Conservation (phyloP, 306 rosid species). For the Abrus pulchellus region DNA sequence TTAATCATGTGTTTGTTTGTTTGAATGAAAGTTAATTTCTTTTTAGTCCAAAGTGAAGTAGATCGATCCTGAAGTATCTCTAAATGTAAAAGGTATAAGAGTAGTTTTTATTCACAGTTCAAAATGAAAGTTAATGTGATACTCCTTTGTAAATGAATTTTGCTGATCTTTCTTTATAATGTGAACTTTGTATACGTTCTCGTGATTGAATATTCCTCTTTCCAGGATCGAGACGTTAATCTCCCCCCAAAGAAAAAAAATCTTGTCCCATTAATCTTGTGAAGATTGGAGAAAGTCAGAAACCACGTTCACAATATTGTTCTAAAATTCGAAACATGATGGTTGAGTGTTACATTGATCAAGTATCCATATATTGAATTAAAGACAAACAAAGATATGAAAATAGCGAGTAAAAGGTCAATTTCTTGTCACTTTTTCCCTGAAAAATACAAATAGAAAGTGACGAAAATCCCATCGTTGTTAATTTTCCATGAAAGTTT, state of each 20-base stretch:
- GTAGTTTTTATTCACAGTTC: no score
- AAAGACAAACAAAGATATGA: slow-evolving; percentile 25
- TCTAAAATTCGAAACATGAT: slow-evolving; percentile 20
- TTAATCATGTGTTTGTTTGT: no score
- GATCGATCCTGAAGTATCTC: no score
- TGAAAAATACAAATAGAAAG: slow-evolving; percentile 31
- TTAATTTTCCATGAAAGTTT: slow-evolving; percentile 33
- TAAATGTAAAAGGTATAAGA: no score
- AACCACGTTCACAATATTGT: slow-evolving; percentile 37
- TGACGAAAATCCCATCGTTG: slow-evolving; percentile 9
- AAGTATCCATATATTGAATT: slow-evolving; percentile 17
- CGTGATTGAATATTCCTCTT: not conserved
- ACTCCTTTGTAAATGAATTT: not conserved
- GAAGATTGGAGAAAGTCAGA: slow-evolving; percentile 22
- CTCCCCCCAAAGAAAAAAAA: not conserved
- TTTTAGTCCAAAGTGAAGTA: no score
- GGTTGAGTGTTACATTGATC: slow-evolving; percentile 38
- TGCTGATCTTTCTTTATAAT: not conserved
- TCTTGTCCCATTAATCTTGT: not conserved
- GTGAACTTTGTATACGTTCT: not conserved
- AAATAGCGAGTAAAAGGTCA: slow-evolving; percentile 42
- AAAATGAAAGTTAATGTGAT: no score
- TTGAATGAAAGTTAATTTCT: no score
- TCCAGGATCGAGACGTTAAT: not conserved
- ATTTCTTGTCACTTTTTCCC: slow-evolving; percentile 2